Base-by-base conservation (phyloP, 768 basidiomycete species). In the Agrocybe pediades region DNA sequence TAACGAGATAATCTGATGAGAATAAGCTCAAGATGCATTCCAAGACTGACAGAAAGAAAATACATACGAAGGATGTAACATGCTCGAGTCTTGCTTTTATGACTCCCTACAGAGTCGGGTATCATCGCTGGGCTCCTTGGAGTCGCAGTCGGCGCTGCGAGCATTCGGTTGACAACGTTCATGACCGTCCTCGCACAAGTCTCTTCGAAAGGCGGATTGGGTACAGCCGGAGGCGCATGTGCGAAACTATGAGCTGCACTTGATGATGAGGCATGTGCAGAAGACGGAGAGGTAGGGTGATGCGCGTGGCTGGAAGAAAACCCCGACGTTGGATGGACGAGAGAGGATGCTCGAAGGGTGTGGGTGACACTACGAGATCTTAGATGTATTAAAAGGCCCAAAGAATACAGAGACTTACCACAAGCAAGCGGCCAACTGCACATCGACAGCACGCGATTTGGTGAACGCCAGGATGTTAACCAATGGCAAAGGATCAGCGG, bases 391-490 rank as follows among this genome's bases (percentile, higher is more conserved):
- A 24, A 43, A 47, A 19, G 43, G 1, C 40, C 41, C 20, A 25
- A 20, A 19, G 36, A 56, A 23, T 16, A 25, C 15, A 51, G n/a
- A n/a, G 11, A 16, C 73, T 44, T 63, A 88, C 88, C 88, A 90
- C 15, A 88, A 63, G 60, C 84, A 84, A 0, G 88, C 87, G 1
- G 87, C 84, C 1, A 92, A 68, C 56, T 90, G 88, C 9, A 87
- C 78, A 17, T 87, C 84, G 1, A 76, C 66, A 2, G 73, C 70
- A 1, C 87, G 77, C 13, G 84, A 82, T 63, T 85, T 89, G 8
- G 80, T 77, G 24, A 87, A 69, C 2, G 72, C 67, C 2, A 88
- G 65, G 6, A 83, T 73, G 4, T 71, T 65, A 2, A 74, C 65
- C 3, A 88, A 66, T 6, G 75, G 64, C 2, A 78, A 70, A 43